Base-by-base conservation (phyloP, 2,329 filamentous ascomycete species). In the Cytospora piceicola region DNA sequence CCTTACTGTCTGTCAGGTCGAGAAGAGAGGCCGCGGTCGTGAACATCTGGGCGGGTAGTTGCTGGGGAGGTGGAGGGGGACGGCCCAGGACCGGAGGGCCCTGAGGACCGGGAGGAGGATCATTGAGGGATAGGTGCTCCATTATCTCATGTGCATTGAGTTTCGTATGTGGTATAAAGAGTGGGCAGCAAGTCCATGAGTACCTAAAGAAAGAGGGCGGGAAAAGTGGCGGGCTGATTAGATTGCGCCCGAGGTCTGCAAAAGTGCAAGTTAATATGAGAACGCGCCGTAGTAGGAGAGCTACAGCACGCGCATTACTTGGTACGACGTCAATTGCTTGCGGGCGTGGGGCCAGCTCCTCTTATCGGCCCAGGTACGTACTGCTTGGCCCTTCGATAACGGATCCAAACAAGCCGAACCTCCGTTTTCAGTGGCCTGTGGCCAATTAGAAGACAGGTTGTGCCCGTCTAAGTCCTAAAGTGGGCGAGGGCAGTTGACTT, bases 1-100 rank as follows among this genome's bases (percentile, higher is more conserved):
- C 73, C 91, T 82, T 88, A 98, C 94, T 99, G 81, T 99, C 95
- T 73, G 95, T 98, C 74, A 99, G 85, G 77, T 99, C 95, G 66
- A 99, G 83, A 66, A 99, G 83, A 82, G 98, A 95, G 63, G 95
- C 94, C 36, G 95, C 95, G 36, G 95, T 99, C 22, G 95, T 96
- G 81, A 99, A 99, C 90, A 98, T 97, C 82, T 99, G 94, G 67
- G 94, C 94, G 17, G 92, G 92, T 49, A 94, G 80, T 11, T 73
- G 71, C 61, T 73, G 67, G 57, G 62, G 39, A 46, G 71, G 73
- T 60, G 72, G 71, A 29, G 71, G 72, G 29, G 72, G 71, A 15
- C 73, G 69, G 14, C 65, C 66, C 27, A 66, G 69, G 42, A 61
- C 65, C 42, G 65, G 70, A 36, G 67, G 64, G 32, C 64, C 64